Evolutionary conservation across 2,329 filamentous ascomycete species (phyloP), one percentile per base, ranked within the genome.

Genomic region (Fusarium goolgardi): DNA sequence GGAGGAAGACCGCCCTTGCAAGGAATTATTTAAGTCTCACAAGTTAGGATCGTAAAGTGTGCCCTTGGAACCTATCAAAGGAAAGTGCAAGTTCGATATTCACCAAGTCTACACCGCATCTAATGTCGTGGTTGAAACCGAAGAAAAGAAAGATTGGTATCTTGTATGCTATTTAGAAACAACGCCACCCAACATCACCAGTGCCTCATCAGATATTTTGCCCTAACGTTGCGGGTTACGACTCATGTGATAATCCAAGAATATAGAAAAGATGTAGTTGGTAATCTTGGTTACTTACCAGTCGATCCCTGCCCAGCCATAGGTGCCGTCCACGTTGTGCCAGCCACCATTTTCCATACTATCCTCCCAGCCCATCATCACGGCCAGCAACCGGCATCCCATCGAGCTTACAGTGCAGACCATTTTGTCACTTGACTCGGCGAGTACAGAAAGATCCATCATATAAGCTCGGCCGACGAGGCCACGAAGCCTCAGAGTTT

Each of bases 341-440:
- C 93, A 96, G 44, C 83, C 82, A 2, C 83, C 84, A 20, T 83
- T 77, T 34, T 81, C 81, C 63, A 93, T 84, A 7, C 85, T 88
- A 31, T 82, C 84, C 37, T 94, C 90, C 91, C 92, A 94, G 1
- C 93, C 93, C 88, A 96, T 88, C 90, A 96, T 94, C 40, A 97
- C 92, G 3, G 87, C 93, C 65, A 96, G 76, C 54, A 96, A 73
- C 23, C 92, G 85, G 76, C 93, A 97, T 1, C 87, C 88, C 78
- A 84, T 87, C 34, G 89, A 87, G 71, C 90, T 92, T 25, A 94
- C 90, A 4, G 89, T 91, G 74, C 93, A 97, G 2, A 97, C 85
- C 10, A 96, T 84, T 15, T 82, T 84, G 76, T 96, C 92, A 56
- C 86, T 88, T 18, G 87, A 86, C 29, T 85, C 83, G 0, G 89